A percentile compares a stretch with the other conserved stretches of the same genome.
Evolutionary conservation across 106 monocot species (phyloP).

Genomic region (Platanthera guangdongensis): DNA sequence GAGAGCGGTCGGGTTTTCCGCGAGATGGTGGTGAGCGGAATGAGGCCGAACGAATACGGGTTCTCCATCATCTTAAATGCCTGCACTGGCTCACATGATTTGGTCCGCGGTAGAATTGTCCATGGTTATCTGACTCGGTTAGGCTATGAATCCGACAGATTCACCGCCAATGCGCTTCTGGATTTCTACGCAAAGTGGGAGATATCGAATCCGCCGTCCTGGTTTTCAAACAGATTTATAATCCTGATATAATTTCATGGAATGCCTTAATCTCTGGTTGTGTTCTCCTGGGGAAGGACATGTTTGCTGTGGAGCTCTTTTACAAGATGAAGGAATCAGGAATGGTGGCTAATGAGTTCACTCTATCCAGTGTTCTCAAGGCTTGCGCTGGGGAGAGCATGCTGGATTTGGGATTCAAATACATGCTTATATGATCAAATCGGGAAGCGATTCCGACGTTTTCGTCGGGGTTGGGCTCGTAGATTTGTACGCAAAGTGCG

Average conservation of each 20-base stretch:
- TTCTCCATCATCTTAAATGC: constrained; percentile 63
- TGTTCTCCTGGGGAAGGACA: constrained; percentile 47
- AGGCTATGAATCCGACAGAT: constrained; percentile 45
- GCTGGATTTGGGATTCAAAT: constrained; percentile 53
- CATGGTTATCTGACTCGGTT: constrained; percentile 44
- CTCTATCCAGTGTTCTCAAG: constrained; percentile 72
- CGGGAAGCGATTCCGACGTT: constrained; percentile 27
- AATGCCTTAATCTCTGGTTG: constrained; percentile 78
- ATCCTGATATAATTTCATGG: constrained; percentile 64
- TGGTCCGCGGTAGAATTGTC: constrained; percentile 29
- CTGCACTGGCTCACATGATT: constrained; percentile 44
- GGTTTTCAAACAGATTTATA: constrained; percentile 37
- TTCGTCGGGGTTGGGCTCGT: constrained; percentile 72
- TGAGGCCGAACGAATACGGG: constrained; percentile 58
- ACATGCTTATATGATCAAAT: constrained; percentile 48
- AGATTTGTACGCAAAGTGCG: constrained; percentile 78
- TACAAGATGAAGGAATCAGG: constrained; percentile 44
- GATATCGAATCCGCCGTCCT: constrained; percentile 29
- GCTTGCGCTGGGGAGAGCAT: constrained; percentile 53
- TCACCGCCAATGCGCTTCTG: constrained; percentile 59
- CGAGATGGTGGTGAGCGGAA: constrained; percentile 51
- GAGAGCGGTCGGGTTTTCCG: constrained; percentile 40
- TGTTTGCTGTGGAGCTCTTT: constrained; percentile 38
- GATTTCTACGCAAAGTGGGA: constrained; percentile 75
- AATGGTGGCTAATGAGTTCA: constrained; percentile 51